Evolutionary conservation across 441 rosid genomes (phyloP).

Genomic region (Omphalea diandra): DNA sequence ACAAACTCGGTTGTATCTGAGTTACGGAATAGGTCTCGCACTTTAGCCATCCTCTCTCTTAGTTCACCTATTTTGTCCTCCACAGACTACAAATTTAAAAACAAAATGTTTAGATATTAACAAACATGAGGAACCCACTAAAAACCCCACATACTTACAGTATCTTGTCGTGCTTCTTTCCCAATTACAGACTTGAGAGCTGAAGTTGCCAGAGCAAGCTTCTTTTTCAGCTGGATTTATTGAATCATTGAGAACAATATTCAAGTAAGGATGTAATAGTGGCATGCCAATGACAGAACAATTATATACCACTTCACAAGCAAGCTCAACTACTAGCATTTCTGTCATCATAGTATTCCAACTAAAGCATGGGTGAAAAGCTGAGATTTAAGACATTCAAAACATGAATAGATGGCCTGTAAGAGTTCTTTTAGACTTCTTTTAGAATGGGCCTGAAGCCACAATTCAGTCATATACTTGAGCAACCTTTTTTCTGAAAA

Average conservation of each 20-base stretch:
- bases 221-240: conserved; percentile 58
- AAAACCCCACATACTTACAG: conserved; percentile 46
- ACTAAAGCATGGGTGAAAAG: background rate
- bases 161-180: conserved; percentile 41
- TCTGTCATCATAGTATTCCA: background rate
- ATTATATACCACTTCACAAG: background rate
- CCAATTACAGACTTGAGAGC: conserved; percentile 66
- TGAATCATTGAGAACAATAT: conserved; percentile 7
- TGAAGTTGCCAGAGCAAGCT: conserved; percentile 66
- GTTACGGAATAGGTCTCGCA: conserved; percentile 63
- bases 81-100: conserved; percentile 42
- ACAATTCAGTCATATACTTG: background rate
- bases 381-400: background rate
- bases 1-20: conserved; percentile 60
- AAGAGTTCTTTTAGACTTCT: background rate
- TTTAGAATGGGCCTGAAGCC: no score
- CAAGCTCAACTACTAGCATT: conserved; percentile 1
- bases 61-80: conserved; percentile 61
- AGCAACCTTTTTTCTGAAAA: background rate
- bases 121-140: background rate
- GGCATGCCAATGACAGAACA: background rate
- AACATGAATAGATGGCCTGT: background rate
- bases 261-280: conserved; percentile 19
- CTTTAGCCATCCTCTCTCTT: conserved; percentile 66
- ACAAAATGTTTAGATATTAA: conserved; percentile 19